Conservation (phyloP, 2,329 filamentous ascomycete species). For the Biscogniauxia mediterranea region DNA sequence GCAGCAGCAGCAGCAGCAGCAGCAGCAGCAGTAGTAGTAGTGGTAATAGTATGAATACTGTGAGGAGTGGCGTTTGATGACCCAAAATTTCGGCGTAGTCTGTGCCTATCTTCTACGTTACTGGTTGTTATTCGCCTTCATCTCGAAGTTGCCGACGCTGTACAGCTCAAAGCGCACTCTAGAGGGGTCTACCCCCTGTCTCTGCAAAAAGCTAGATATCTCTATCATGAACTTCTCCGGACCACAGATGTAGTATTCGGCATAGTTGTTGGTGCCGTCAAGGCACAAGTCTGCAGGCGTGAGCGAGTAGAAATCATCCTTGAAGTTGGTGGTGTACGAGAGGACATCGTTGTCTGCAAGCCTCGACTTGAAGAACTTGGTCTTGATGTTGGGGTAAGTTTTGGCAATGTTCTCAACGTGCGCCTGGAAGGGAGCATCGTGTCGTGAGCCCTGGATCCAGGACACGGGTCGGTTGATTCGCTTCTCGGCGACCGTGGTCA, state of each 20-base stretch:
- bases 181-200: constrained; percentile 18
- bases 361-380: constrained; percentile 50
- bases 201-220: constrained; percentile 32
- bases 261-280: constrained; percentile 35
- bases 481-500: constrained; percentile 50
- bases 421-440: constrained; percentile 51
- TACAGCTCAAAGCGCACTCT: constrained; percentile 28
- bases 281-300: constrained; percentile 45
- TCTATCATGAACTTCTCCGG: constrained; percentile 55
- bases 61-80: constrained; percentile 22
- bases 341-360: constrained; percentile 45
- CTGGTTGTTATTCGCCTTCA: constrained; percentile 10
- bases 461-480: constrained; percentile 49
- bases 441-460: constrained; percentile 59
- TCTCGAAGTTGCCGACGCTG: constrained; percentile 28
- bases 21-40: not conserved
- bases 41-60: not conserved
- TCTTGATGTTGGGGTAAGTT: constrained; percentile 35
- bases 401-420: constrained; percentile 47
- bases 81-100: not conserved
- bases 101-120: not conserved
- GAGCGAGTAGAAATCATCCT: constrained; percentile 47
- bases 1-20: not conserved
- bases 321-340: constrained; percentile 44
- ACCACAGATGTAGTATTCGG: constrained; percentile 56